Evolutionary conservation across 306 rosid species (phyloP), one percentile per base, ranked within the genome.

Genomic region (Cicer cuneatum): DNA sequence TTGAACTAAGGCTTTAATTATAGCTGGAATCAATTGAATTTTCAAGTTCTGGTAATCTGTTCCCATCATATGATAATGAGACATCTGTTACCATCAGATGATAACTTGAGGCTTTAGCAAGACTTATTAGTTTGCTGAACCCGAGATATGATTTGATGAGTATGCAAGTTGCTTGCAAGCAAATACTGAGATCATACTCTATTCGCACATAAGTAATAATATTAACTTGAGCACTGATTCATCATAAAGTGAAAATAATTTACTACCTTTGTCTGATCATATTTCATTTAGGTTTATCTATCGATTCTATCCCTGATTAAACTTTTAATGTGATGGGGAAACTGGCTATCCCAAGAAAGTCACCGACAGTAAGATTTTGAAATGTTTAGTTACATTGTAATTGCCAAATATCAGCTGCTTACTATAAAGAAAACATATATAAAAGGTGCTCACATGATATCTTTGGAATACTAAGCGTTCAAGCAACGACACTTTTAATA

Each of bases 141-240:
- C 38, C 72, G 74, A 81, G 49, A 8, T 10, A 53, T 79, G 85
- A 72, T 67, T 63, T 37, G 73, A 58, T 76, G 73, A 56, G 35
- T 47, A 37, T 71, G 45, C 49, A 54, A 63, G 78, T 78, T 83
- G 81, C 72, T 61, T 62, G 18, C 76, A 48, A 71, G 77, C 81
- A 64, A 75, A 62, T 74, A 58, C 79, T 18, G 48, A 84, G 82
- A 72, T 70, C 65, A 59, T 70, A 71, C 69, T 77, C 58, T 75
- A 70, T 68, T 77, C 72, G 82, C 82, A 24, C 81, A 72, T 65
- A 47, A 72, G 73, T 21, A 89, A 89, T 83, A 89, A 86, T 85
- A 67, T 63, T 45, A 66, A 77, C 83, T 69, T 47, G 80, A 10
- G 13, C 67, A 3, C 39, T 49, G 74, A 39, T 69, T 65, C 84